Evolutionary conservation across 2,329 filamentous ascomycete genomes (phyloP).

Genomic region (Epichloe coenophiala): DNA sequence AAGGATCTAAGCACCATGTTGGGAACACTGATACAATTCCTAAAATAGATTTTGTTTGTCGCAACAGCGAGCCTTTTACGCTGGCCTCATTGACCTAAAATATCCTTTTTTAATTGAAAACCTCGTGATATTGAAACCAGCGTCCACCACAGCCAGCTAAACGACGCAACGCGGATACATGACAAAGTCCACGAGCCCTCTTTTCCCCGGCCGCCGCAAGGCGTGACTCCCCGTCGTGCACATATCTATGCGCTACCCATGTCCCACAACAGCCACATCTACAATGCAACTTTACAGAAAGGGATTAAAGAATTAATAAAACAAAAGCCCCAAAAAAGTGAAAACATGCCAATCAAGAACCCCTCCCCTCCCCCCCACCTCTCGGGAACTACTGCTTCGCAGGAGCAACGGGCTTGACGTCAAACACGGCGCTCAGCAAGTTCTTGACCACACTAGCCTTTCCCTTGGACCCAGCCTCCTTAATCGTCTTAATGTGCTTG

Average conservation of each 20-base stretch:
- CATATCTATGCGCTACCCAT: neutral
- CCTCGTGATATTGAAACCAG: no score
- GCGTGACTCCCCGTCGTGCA: neutral
- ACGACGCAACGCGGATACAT: no score
- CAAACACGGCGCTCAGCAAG: conserved; percentile 71
- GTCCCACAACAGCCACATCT: neutral
- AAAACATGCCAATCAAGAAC: neutral
- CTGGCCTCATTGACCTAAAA: no score
- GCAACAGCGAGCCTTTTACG: neutral
- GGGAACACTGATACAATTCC: conserved; percentile 35
- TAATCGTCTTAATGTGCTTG: conserved; percentile 68
- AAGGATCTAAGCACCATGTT: conserved; percentile 45
- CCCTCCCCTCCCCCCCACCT: no score
- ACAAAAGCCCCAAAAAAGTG: neutral
- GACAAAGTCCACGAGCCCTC: no score
- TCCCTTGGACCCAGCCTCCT: conserved; percentile 63
- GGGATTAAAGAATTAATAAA: neutral
- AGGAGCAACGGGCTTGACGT: conserved; percentile 58
- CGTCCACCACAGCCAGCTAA: neutral
- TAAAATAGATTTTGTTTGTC: conserved; percentile 18
- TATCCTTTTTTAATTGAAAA: no score
- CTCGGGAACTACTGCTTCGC: conserved; percentile 12
- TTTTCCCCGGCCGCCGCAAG: no score
- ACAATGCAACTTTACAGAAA: neutral
- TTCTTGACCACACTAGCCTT: conserved; percentile 71